Conservation (phyloP, 1,139 yeast species). For the Kurtzmaniella natalensis region DNA sequence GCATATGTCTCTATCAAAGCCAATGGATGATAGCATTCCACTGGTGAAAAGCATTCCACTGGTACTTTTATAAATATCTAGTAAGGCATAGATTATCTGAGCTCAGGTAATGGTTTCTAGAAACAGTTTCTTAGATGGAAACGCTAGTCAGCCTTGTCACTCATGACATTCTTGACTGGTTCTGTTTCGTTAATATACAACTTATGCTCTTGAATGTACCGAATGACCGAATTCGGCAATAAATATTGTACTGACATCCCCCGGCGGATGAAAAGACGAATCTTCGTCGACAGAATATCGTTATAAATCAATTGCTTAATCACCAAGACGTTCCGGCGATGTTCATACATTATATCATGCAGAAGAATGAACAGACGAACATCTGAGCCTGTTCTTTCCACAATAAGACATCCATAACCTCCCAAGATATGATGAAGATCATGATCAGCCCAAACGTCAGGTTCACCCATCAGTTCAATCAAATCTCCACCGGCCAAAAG, state of each 20-base stretch:
- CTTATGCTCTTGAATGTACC: conserved; percentile 90
- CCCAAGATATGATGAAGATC: conserved; percentile 95
- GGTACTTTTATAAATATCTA: no score
- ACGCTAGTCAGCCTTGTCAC: conserved; percentile 43
- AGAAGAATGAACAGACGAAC: conserved; percentile 86
- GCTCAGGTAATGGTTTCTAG: no score
- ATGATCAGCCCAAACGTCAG: conserved; percentile 97
- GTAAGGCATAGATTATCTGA: no score
- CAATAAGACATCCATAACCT: conserved; percentile 91
- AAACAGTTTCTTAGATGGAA: no score
- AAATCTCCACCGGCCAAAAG: conserved; percentile 95
- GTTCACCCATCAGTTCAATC: conserved; percentile 99
- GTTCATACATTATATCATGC: conserved; percentile 97
- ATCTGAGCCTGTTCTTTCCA: conserved; percentile 95
- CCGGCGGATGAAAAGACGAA: conserved; percentile 82
- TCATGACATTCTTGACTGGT: conserved; percentile 89
- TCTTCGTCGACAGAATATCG: conserved; percentile 93
- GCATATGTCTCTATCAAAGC: no score
- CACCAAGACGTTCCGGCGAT: conserved; percentile 85
- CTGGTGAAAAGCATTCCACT: no score
- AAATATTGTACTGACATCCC: conserved; percentile 96
- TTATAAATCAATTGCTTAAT: conserved; percentile 94
- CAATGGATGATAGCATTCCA: no score
- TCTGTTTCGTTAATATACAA: conserved; percentile 81
- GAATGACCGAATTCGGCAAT: conserved; percentile 88